These are phyloP conservation scores for Aspergillus phoenicis DNA, from an alignment of 2,329 filamentous ascomycete species.

Conservation along the genomic window DNA sequence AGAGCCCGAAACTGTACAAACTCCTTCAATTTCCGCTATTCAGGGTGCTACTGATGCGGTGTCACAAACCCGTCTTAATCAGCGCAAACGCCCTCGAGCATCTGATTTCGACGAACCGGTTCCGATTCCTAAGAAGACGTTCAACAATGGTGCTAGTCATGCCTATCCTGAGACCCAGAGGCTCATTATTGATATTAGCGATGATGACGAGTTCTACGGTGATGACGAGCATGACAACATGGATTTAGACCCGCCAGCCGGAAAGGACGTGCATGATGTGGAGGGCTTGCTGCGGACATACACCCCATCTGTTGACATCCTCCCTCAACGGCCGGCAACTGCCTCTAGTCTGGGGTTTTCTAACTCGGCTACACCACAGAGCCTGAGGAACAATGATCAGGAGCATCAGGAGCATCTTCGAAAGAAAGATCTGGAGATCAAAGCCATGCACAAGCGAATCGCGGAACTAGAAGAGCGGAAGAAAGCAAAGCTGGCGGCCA, in stretches of 20 bases:
- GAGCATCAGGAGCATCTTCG: constrained; percentile 50
- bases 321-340: constrained; percentile 43
- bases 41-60: constrained; percentile 24
- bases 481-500: constrained; percentile 45
- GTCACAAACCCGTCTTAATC: constrained; percentile 27
- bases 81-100: constrained; percentile 65
- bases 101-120: constrained; percentile 68
- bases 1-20: constrained; percentile 11
- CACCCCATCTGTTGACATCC: constrained; percentile 49
- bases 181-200: constrained; percentile 83
- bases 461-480: constrained; percentile 51
- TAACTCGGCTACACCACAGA: constrained; percentile 40
- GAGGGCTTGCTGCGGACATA: constrained; percentile 45
- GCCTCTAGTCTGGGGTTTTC: constrained; percentile 45
- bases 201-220: constrained; percentile 62
- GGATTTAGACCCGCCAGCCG: constrained; percentile 34
- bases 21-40: constrained; percentile 10
- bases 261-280: constrained; percentile 25
- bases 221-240: constrained; percentile 35
- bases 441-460: constrained; percentile 52
- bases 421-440: constrained; percentile 53
- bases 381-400: constrained; percentile 38
- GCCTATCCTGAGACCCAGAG: constrained; percentile 53
- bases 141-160: constrained; percentile 55
- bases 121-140: constrained; percentile 59